These are phyloP conservation scores for Fraxinus paxiana DNA, from an alignment of 305 asterid genomes.

Conservation along the genomic window DNA sequence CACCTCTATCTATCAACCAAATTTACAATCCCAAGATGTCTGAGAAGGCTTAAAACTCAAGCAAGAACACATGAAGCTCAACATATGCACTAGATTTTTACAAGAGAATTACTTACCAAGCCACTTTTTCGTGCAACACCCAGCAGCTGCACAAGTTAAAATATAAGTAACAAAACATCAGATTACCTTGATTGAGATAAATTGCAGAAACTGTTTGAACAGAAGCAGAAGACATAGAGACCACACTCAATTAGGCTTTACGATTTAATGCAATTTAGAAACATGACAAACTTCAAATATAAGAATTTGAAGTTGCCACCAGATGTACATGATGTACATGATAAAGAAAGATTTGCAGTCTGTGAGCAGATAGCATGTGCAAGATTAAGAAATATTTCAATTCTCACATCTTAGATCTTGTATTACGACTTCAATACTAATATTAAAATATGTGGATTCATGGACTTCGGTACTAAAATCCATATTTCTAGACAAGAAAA, in stretches of 20 bases:
- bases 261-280: not conserved
- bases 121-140: constrained; percentile 77
- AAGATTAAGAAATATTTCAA: not conserved
- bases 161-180: constrained; percentile 25
- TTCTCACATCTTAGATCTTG: not conserved
- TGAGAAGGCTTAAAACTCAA: constrained; percentile 10
- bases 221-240: not conserved
- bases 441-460: not conserved
- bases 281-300: not conserved
- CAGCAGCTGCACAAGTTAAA: constrained; percentile 53
- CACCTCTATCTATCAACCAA: constrained; percentile 56
- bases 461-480: not conserved
- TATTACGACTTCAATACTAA: not conserved
- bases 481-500: not conserved
- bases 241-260: not conserved
- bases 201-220: not conserved
- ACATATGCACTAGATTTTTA: not conserved
- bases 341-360: not conserved
- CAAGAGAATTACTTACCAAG: constrained; percentile 47
- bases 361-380: not conserved
- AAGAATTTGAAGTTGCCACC: not conserved
- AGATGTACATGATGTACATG: not conserved
- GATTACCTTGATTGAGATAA: not conserved
- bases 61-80: not conserved
- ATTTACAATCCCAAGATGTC: constrained; percentile 17